Evolutionary conservation across 2,329 filamentous ascomycete species (phyloP), one percentile per base, ranked within the genome.

Genomic region (Lachnellula occidentalis): DNA sequence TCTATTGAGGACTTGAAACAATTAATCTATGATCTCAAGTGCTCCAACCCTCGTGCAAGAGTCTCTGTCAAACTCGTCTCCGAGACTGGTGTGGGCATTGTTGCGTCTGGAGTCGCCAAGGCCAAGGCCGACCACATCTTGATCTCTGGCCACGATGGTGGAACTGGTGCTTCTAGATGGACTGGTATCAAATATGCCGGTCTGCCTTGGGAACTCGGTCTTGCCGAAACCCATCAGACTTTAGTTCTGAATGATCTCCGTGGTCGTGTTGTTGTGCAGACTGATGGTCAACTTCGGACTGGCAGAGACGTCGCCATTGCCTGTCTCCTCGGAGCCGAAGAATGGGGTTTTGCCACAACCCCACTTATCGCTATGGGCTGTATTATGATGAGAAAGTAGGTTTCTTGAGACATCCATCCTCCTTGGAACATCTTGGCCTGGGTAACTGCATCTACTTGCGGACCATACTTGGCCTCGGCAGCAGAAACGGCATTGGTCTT

Each of bases 151-250:
- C 92, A 97, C 69, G 92, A 97, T 68, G 92, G 92, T 78, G 92
- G 92, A 72, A 97, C 92, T 58, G 92, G 92, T 78, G 92, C 92
- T 57, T 96, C 92, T 50, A 81, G 92, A 72, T 97, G 92, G 92
- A 97, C 92, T 67, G 92, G 92, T 78, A 96, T 96, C 83, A 96
- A 96, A 74, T 96, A 96, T 71, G 92, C 92, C 49, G 92, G 92
- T 80, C 83, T 96, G 36, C 92, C 92, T 24, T 97, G 92, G 92
- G 92, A 97, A 73, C 72, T 97, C 64, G 92, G 92, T 81, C 87
- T 97, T 65, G 92, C 92, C 5, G 92, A 97, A 77, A 96, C 92
- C 45, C 92, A 97, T 70, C 92, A 97, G 75, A 97, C 92, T 14
- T 78, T 97, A 61, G 92, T 97, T 12, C 79, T 97, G 41, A 97